Base-by-base conservation (phyloP, 768 basidiomycete genomes). In the Termitomyces titanicus region DNA sequence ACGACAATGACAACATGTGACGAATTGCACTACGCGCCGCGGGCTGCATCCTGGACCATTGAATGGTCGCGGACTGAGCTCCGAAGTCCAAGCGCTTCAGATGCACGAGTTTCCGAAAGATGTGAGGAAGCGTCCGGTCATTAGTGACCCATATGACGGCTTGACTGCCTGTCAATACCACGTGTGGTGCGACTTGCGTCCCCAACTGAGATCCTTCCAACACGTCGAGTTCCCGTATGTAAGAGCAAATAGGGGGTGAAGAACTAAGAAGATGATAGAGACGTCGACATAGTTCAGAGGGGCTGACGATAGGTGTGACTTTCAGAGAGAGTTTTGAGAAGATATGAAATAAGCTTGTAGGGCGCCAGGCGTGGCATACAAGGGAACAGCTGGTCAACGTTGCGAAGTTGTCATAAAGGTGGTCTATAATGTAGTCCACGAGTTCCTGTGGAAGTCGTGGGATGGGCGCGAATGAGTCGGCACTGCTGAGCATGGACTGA, bases 341-440 rank as follows among this genome's bases (percentile, higher is more conserved):
- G 25, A 79, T 62, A 53, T 77, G 75, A 50, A 66, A 62, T 5
- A 76, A 68, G 55, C 70, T 71, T 1, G 72, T 63, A 12, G 72
- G 69, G 12, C 74, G 68, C 75, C 77, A 79, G 31, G 72, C 65
- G 3, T 66, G 64, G 60, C 67, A 70, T 3, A 77, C 73, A 47
- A 69, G 67, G 3, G 76, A 66, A 54, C 77, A 79, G 35, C 53
- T 53, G 40, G 49, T 60, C 44, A 78, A 62, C 18, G 70, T 57
- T 38, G 49, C 3, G 18, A 57, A 58, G 53, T 76, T 71, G 58
- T 73, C 67, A 62, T 72, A 62, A 34, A 79, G 66, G 57, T 77
- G 68, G 67, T 78, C 78, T 63, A 79, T 67, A 60, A 78, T 73
- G 53, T 73, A 64, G 68, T 79, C 78, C n/a, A 75, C 68, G 40